Base-by-base conservation (phyloP, 164 flowering plant genomes). In the Nelumbo lutea region DNA sequence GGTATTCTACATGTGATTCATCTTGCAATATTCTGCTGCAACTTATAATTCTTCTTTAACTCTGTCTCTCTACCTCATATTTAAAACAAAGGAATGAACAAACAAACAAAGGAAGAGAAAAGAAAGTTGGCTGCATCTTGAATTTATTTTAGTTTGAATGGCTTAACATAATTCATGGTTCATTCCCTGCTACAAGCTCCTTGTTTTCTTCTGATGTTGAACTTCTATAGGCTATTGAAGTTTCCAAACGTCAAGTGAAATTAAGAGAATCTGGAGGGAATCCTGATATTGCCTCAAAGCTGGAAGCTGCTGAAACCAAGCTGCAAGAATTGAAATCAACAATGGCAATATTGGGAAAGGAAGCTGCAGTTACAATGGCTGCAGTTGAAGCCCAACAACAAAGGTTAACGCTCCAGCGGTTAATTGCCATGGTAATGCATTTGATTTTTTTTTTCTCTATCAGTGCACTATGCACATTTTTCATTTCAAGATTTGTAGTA, bases 311-410 rank as follows among this genome's bases (percentile, higher is more conserved):
- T 3, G 97, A 95, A 80, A 62, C 81, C 47, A 89, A 87, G 79
- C 89, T 92, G 72, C 90, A 84, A 38, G 97, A 95, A 55, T 83
- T 95, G 55, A 92, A 88, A 76, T 86, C 91, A 59, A 90, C 88
- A 78, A 80, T 86, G 85, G 81, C 81, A 69, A 79, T 75, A 61
- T 77, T 91, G 79, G 96, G 97, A 61, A 94, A 90, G 82, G 98
- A 94, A 83, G 98, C 98, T 74, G 79, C 85, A 10, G 87, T 97
- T 41, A 90, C 98, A 65, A 91, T 94, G 97, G 82, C 94, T 74
- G 93, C 96, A 75, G 97, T 94, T 53, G 98, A 94, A 83, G 88
- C 86, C 61, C 98, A 94, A 79, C 98, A 94, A 57, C 98, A 91
- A 68, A 87, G 96, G 65, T 73, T 91, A 78, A 94, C 98, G 42